Percentiles rank a stretch among this genome's conserved stretches.
phyloP scores from a whole-genome alignment of 75 land plant genomes.

The Cunninghamia lanceolata region DNA sequence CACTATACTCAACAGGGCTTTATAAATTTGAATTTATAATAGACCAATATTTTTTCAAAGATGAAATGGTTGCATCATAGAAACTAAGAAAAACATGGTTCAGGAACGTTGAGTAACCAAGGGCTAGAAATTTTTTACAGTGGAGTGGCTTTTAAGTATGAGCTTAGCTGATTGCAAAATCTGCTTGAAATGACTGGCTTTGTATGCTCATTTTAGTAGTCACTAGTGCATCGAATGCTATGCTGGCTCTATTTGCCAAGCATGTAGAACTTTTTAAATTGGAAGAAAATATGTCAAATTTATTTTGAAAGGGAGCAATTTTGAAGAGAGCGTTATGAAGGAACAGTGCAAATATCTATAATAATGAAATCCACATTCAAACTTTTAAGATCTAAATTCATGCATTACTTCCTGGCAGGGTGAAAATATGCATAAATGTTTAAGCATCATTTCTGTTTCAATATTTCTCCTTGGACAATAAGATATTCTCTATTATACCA shows the following conservation, averaged over 20 bases:
- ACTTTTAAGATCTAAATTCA: background rate
- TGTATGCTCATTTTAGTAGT: background rate
- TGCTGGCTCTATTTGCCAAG: background rate
- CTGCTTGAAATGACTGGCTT: background rate
- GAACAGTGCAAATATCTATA: background rate
- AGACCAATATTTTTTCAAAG: too few relatives aligned
- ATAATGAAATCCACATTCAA: background rate
- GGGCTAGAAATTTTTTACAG: background rate
- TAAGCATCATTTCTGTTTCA: conserved; percentile 5
- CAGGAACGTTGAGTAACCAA: background rate
- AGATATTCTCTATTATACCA: background rate
- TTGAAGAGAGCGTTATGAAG: background rate
- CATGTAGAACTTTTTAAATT: background rate
- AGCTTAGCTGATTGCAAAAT: background rate
- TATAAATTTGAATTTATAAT: too few relatives aligned
- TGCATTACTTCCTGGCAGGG: background rate
- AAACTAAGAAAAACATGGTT: background rate
- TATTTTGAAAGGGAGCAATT: background rate
- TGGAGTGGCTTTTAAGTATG: background rate
- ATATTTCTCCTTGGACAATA: background rate
- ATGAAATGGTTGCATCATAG: too few relatives aligned
- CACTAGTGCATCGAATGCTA: background rate
- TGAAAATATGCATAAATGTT: background rate
- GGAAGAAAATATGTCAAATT: too few relatives aligned
- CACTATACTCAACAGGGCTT: too few relatives aligned